phyloP scores from a whole-genome alignment of 2,329 filamentous ascomycete species.

The Pseudocercospora musae region DNA sequence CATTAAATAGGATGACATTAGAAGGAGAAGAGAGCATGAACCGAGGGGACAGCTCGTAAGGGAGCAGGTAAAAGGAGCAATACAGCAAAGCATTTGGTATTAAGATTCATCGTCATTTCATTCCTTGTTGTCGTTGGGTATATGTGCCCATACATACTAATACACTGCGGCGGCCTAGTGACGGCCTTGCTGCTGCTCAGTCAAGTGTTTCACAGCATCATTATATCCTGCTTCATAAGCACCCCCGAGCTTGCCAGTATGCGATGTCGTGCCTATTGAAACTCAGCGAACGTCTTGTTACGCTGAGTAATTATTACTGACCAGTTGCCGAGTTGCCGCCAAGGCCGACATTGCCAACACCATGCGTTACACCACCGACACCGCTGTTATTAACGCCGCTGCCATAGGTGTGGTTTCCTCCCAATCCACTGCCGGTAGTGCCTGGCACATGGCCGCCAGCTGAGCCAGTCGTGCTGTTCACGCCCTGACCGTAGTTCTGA shows the following conservation, averaged over 20 bases:
- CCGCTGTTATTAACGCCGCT: neutral
- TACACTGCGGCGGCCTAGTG: neutral
- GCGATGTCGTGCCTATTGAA: neutral
- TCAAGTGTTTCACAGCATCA: constrained; percentile 7
- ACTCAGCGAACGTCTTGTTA: neutral
- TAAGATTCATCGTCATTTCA: neutral
- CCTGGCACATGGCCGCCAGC: constrained; percentile 1
- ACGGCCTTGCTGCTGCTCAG: neutral
- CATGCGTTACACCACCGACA: constrained; percentile 4
- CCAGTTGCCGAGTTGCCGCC: neutral
- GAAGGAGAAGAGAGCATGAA: neutral
- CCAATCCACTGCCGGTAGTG: neutral
- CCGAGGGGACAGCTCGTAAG: neutral
- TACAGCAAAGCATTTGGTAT: neutral
- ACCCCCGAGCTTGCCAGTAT: constrained; percentile 1
- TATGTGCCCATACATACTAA: neutral
- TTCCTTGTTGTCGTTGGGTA: neutral
- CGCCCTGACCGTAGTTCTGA: constrained; percentile 12
- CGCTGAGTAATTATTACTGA: neutral
- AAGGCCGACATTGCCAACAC: constrained; percentile 5
- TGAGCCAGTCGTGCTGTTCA: constrained; percentile 1
- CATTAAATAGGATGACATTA: neutral
- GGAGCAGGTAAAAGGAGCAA: neutral
- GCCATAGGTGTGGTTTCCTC: constrained; percentile 2
- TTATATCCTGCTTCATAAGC: constrained; percentile 11